Conservation (phyloP, 495 filamentous ascomycete genomes). For the Neurospora sp. region DNA sequence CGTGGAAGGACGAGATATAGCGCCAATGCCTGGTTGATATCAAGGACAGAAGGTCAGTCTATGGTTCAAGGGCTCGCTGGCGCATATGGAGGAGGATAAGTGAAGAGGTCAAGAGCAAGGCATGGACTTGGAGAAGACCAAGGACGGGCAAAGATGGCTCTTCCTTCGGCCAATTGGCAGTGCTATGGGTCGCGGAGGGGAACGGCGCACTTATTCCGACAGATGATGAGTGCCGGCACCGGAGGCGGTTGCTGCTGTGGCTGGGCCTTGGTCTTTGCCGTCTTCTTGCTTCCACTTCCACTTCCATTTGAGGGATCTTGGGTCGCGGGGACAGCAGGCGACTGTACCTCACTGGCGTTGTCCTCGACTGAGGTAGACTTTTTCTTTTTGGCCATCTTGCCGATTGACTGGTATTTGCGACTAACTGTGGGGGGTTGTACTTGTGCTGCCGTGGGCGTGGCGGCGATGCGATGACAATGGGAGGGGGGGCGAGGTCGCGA, state of each 20-base stretch:
- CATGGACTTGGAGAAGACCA: not conserved
- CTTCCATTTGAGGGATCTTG: not conserved
- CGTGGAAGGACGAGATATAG: constrained; percentile 76
- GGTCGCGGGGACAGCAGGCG: not conserved
- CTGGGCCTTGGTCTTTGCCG: constrained; percentile 6
- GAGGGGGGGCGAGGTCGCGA: not conserved
- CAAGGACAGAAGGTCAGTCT: not conserved
- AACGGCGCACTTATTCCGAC: constrained; percentile 11
- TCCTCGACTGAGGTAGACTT: constrained; percentile 2
- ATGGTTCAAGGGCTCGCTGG: not conserved
- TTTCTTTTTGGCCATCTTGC: constrained; percentile 13
- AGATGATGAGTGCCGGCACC: constrained; percentile 10
- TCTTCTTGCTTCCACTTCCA: constrained; percentile 3
- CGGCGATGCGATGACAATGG: not conserved
- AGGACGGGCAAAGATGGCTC: not conserved
- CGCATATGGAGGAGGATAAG: not conserved
- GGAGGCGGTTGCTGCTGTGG: not conserved
- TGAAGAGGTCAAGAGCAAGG: not conserved
- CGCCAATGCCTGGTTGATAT: constrained; percentile 55
- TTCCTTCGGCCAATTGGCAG: not conserved
- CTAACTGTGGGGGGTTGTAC: not conserved
- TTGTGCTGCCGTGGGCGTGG: not conserved
- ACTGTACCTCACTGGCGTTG: not conserved
- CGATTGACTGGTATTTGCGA: not conserved
- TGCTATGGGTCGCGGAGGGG: not conserved